Evolutionary conservation across 2,329 filamentous ascomycete species (phyloP).

Genomic region (Neofusicoccum laricinum): DNA sequence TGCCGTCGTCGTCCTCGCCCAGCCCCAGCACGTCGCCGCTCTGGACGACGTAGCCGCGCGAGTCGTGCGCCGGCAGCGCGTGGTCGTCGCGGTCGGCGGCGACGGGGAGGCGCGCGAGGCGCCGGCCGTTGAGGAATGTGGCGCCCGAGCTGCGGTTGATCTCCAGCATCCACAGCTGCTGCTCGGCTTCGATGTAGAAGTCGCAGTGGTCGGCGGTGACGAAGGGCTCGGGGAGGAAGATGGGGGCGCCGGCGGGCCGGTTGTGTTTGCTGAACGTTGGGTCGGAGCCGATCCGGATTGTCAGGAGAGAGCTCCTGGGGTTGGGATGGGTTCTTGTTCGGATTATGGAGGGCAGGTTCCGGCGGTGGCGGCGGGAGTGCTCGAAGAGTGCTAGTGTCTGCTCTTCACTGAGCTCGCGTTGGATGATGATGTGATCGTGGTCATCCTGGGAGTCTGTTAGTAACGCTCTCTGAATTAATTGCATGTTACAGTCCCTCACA

Average conservation of each 20-base stretch:
- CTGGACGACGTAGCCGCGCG: background rate
- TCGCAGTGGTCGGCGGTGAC: background rate
- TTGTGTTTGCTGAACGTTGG: background rate
- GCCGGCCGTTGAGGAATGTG: slow-evolving; percentile 8
- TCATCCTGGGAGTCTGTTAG: background rate
- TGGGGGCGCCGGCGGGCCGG: background rate
- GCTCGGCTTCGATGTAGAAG: background rate
- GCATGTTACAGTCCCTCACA: background rate
- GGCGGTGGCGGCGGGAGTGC: background rate
- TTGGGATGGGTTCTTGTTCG: background rate
- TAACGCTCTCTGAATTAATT: too few species aligned
- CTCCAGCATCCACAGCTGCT: background rate
- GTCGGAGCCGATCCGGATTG: background rate
- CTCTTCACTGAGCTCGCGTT: background rate
- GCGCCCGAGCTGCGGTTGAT: background rate
- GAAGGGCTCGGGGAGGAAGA: background rate
- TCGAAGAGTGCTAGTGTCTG: background rate
- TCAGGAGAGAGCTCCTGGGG: background rate
- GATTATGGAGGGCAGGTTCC: background rate
- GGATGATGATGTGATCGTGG: background rate
- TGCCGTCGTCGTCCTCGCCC: background rate
- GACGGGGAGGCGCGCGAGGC: background rate
- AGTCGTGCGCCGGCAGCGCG: background rate
- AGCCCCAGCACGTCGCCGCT: slow-evolving; percentile 11
- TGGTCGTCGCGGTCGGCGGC: background rate